These are phyloP conservation scores for Fusarium gaditjirri DNA, from an alignment of 2,329 filamentous ascomycete genomes.

Conservation along the genomic window DNA sequence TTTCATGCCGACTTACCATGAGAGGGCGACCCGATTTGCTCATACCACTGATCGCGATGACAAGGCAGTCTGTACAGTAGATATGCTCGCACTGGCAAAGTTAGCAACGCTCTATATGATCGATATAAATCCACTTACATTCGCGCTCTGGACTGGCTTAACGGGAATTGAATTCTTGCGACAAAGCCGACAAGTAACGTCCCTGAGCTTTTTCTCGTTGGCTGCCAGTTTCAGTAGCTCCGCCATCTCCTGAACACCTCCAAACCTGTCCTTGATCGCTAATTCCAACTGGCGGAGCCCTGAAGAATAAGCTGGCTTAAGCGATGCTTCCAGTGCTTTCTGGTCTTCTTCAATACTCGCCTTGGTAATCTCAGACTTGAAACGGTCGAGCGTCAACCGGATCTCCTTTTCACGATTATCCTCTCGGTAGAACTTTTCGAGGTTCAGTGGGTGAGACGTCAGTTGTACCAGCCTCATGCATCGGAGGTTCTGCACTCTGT, in stretches of 20 bases:
- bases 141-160: too few species aligned
- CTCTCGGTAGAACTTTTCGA: too few species aligned
- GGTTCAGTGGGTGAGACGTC: too few species aligned
- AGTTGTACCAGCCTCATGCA: too few species aligned
- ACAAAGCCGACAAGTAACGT: too few species aligned
- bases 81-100: slow-evolving; percentile 48
- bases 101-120: slow-evolving; percentile 10
- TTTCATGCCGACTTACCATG: not conserved
- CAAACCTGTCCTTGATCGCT: not conserved
- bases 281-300: not conserved
- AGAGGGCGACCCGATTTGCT: not conserved
- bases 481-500: too few species aligned
- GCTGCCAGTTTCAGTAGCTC: slow-evolving; percentile 16
- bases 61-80: slow-evolving; percentile 45
- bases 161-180: too few species aligned
- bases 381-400: too few species aligned
- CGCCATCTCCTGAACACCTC: slow-evolving; percentile 26
- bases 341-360: accelerated
- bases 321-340: accelerated
- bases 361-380: too few species aligned
- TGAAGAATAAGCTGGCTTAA: not conserved
- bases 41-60: accelerated
- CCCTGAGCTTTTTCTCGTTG: too few species aligned
- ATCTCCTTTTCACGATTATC: too few species aligned
- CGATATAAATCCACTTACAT: too few species aligned